Conservation (phyloP, 495 filamentous ascomycete species). For the Tuber magnatum region DNA sequence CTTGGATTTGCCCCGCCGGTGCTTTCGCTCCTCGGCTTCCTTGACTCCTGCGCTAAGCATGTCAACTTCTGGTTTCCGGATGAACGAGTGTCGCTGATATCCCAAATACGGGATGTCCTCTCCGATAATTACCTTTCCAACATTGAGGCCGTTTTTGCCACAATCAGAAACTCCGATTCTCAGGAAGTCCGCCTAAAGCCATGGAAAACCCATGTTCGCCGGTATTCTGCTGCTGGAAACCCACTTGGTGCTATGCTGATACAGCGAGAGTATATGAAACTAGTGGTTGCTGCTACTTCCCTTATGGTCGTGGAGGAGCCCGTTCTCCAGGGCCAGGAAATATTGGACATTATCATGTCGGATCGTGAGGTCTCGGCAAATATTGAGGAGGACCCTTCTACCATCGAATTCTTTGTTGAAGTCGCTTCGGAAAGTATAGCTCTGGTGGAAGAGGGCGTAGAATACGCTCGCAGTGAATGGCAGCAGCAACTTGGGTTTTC, state of each 20-base stretch:
- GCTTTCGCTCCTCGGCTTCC: slow-evolving; percentile 77
- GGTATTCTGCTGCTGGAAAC: slow-evolving; percentile 68
- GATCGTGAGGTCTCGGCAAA: slow-evolving; percentile 38
- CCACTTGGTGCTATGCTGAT: slow-evolving; percentile 89
- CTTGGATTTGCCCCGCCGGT: slow-evolving; percentile 64
- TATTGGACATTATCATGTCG: slow-evolving; percentile 69
- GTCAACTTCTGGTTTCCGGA: slow-evolving; percentile 61
- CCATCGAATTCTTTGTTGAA: slow-evolving; percentile 63
- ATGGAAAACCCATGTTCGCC: slow-evolving; percentile 76
- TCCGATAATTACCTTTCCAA: slow-evolving; percentile 75
- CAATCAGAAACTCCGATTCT: slow-evolving; percentile 55
- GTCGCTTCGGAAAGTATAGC: slow-evolving; percentile 74
- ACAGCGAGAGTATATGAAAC: slow-evolving; percentile 74
- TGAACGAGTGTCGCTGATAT: slow-evolving; percentile 49
- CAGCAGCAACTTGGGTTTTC: slow-evolving; percentile 81
- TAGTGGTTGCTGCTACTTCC: slow-evolving; percentile 72
- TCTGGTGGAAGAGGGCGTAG: slow-evolving; percentile 77
- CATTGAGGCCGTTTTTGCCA: slow-evolving; percentile 79
- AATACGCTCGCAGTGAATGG: slow-evolving; percentile 79
- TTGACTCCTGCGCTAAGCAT: slow-evolving; percentile 69
- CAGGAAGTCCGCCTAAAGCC: slow-evolving; percentile 54
- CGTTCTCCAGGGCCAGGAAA: slow-evolving; percentile 53
- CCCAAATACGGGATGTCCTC: slow-evolving; percentile 60
- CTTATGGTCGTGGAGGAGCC: slow-evolving; percentile 58
- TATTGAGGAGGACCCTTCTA: slow-evolving; percentile 48